phyloP scores from a whole-genome alignment of 108 stramenopile species.

The Nitzschia palea region DNA sequence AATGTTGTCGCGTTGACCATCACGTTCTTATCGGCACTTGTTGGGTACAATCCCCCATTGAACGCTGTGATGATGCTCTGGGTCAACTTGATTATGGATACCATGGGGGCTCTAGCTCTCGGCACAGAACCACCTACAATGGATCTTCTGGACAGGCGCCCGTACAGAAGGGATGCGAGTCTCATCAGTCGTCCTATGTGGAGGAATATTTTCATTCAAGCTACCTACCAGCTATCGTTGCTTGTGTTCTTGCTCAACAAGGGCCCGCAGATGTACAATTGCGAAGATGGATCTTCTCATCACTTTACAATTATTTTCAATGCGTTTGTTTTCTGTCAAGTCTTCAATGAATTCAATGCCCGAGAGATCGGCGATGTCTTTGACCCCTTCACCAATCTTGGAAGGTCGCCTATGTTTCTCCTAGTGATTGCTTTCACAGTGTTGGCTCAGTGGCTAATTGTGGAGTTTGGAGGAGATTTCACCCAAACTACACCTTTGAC shows the following conservation, averaged over 20 bases:
- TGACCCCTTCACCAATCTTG: conserved; percentile 48
- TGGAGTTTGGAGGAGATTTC: conserved; percentile 89
- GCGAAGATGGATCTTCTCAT: conserved; percentile 63
- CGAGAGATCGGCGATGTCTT: conserved; percentile 77
- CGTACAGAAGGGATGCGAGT: conserved; percentile 69
- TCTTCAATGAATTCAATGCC: conserved; percentile 95
- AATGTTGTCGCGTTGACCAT: conserved; percentile 97
- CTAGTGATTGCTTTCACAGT: conserved; percentile 82
- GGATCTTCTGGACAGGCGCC: conserved; percentile 81
- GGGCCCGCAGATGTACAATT: conserved; percentile 53
- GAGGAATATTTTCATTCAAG: conserved; percentile 83
- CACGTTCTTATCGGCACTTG: conserved; percentile 91
- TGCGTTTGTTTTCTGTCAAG: conserved; percentile 91
- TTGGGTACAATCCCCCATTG: conserved; percentile 93
- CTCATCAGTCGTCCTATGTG: conserved; percentile 85
- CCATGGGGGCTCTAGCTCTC: conserved; percentile 97
- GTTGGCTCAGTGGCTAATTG: conserved; percentile 81
- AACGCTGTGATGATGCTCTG: conserved; percentile 99
- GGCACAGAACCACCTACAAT: conserved; percentile 91
- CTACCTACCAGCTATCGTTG: conserved; percentile 68
- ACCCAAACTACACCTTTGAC: conserved; percentile 59
- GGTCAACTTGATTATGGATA: conserved; percentile 99
- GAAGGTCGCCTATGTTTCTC: conserved; percentile 79
- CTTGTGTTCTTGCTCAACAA: conserved; percentile 64
- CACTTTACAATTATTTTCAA: conserved; percentile 95